Conservation (phyloP, 2,329 filamentous ascomycete genomes). For the Stagonosporopsis vannaccii region DNA sequence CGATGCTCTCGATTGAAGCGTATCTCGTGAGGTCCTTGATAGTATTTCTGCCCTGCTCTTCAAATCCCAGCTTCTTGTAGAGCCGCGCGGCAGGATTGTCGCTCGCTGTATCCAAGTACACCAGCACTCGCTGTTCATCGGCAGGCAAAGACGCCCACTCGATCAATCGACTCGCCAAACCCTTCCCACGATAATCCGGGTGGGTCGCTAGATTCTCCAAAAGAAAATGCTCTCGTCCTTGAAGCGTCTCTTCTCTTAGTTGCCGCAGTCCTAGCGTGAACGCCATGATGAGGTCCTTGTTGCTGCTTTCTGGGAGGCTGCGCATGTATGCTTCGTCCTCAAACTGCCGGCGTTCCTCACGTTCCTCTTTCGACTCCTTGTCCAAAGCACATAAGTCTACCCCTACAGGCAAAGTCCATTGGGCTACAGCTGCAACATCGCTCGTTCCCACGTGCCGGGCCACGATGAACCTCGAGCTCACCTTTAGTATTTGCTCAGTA, state of each 20-base stretch:
- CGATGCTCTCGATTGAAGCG: not conserved
- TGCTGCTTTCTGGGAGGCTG: conserved; percentile 31
- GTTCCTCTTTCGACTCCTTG: conserved; percentile 26
- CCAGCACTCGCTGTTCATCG: conserved; percentile 22
- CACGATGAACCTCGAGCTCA: conserved; percentile 20
- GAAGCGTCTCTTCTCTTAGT: conserved; percentile 24
- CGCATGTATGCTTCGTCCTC: conserved; percentile 33
- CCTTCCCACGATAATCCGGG: conserved; percentile 31
- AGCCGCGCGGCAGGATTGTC: conserved; percentile 34
- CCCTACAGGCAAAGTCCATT: conserved; percentile 32
- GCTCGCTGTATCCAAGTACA: conserved; percentile 39
- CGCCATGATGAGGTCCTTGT: conserved; percentile 36
- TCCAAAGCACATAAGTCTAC: not conserved
- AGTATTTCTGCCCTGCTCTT: conserved; percentile 26
- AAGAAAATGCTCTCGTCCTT: conserved; percentile 24
- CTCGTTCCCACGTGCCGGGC: conserved; percentile 15
- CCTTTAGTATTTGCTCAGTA: conserved; percentile 23
- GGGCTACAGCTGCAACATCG: conserved; percentile 33
- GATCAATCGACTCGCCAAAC: conserved; percentile 33
- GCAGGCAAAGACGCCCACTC: conserved; percentile 24
- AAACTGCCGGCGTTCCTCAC: conserved; percentile 30
- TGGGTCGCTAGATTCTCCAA: conserved; percentile 41
- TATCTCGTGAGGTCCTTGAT: conserved; percentile 29
- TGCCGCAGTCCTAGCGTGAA: conserved; percentile 25
- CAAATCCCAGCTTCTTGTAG: conserved; percentile 37